These are phyloP conservation scores for Beverwykella pulmonaria DNA, from an alignment of 495 filamentous ascomycete species.

Conservation along the genomic window DNA sequence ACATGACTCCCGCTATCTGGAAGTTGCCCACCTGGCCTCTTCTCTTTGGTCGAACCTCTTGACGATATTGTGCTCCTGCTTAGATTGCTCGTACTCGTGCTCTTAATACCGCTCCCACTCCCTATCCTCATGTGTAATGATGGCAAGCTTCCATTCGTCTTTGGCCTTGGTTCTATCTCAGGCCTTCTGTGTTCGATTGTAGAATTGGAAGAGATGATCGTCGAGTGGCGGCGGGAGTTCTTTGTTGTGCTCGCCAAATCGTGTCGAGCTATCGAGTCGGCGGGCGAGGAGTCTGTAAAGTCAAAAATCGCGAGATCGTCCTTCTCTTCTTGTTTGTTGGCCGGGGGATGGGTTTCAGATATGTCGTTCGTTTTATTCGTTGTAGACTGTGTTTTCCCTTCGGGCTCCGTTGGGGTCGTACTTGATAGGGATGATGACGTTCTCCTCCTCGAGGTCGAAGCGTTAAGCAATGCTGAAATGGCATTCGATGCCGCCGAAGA, in stretches of 20 bases:
- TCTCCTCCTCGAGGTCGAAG: background rate
- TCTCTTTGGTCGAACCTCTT: constrained; percentile 1
- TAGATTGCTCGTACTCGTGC: constrained; percentile 3
- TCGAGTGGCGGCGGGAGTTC: constrained; percentile 21
- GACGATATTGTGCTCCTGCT: constrained; percentile 4
- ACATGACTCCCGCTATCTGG: background rate
- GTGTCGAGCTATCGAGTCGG: constrained; percentile 8
- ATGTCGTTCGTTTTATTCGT: background rate
- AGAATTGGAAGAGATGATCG: constrained; percentile 1
- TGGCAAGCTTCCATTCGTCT: constrained; percentile 5
- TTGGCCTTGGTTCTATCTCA: background rate
- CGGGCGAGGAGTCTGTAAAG: constrained; percentile 44
- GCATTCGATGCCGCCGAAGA: constrained; percentile 31
- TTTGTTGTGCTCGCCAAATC: constrained; percentile 31
- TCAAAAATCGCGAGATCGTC: constrained; percentile 44
- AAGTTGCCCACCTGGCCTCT: constrained; percentile 3
- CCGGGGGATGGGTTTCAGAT: background rate
- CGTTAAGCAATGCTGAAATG: constrained; percentile 26
- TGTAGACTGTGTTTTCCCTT: background rate
- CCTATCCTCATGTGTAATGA: constrained; percentile 16
- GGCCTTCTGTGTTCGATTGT: constrained; percentile 3
- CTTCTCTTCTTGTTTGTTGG: constrained; percentile 32
- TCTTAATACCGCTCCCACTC: constrained; percentile 6
- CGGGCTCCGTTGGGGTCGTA: background rate
- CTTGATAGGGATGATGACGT: background rate